These are phyloP conservation scores for Mycena belliarum DNA, from an alignment of 768 basidiomycete species.

Conservation along the genomic window DNA sequence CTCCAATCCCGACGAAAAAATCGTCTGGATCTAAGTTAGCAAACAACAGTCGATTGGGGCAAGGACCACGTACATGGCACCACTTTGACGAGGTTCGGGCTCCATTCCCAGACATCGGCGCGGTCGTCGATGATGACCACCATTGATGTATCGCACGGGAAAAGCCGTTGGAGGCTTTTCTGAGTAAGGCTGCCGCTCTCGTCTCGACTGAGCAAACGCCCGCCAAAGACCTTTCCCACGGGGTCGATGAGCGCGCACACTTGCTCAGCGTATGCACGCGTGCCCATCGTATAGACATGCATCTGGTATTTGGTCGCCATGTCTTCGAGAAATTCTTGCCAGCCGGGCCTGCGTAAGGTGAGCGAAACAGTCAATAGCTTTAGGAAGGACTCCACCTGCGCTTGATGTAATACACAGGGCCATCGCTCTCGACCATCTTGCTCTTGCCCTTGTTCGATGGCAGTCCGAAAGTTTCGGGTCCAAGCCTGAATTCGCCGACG, in stretches of 20 bases:
- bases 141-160: slow-evolving; percentile 98
- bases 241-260: slow-evolving; percentile 96
- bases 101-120: slow-evolving; percentile 98
- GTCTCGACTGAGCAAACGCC: slow-evolving; percentile 87
- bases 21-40: slow-evolving; percentile 61
- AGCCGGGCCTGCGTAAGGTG: slow-evolving; percentile 62
- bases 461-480: slow-evolving; percentile 70
- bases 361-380: slow-evolving; percentile 7
- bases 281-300: slow-evolving; percentile 99
- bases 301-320: slow-evolving; percentile 88
- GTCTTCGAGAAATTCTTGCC: slow-evolving; percentile 71
- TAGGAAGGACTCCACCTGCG: slow-evolving; percentile 69
- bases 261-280: slow-evolving; percentile 92
- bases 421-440: slow-evolving; percentile 69
- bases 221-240: slow-evolving; percentile 79
- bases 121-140: slow-evolving; percentile 99
- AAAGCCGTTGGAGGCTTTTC: slow-evolving; percentile 89
- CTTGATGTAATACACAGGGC: slow-evolving; percentile 97
- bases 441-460: slow-evolving; percentile 56
- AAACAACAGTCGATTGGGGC: background rate
- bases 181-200: slow-evolving; percentile 95
- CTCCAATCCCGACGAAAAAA: slow-evolving; percentile 97
- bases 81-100: slow-evolving; percentile 95
- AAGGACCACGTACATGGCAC: slow-evolving; percentile 71
- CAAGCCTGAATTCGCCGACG: slow-evolving; percentile 85